These are phyloP conservation scores for Colletotrichum tanaceti DNA, from an alignment of 2,329 filamentous ascomycete species.

Conservation along the genomic window DNA sequence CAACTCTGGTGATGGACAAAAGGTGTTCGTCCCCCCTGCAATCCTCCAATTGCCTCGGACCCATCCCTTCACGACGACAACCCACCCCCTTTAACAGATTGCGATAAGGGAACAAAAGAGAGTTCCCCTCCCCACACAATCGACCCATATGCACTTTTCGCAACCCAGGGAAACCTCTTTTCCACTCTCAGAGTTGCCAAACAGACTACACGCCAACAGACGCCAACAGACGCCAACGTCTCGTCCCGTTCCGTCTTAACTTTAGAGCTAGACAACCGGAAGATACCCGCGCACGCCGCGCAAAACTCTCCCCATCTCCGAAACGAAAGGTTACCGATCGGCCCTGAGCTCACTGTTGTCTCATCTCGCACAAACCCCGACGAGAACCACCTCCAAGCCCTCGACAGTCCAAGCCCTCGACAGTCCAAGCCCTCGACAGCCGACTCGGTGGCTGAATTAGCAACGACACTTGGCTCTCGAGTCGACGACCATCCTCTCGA, in stretches of 20 bases:
- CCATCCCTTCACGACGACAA: constrained; percentile 13
- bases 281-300: constrained; percentile 2
- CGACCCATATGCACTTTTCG: neutral
- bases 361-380: neutral
- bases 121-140: neutral
- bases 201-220: neutral
- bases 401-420: too few relatives aligned
- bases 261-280: neutral
- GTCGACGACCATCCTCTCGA: neutral
- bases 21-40: neutral
- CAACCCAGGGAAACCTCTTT: neutral
- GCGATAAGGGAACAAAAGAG: neutral
- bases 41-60: neutral
- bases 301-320: constrained; percentile 2
- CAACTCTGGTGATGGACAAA: neutral
- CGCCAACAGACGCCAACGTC: neutral
- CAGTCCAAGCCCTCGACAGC: neutral
- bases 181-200: neutral
- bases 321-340: constrained; percentile 5
- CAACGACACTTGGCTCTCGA: neutral
- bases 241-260: neutral
- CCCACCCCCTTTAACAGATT: constrained; percentile 7
- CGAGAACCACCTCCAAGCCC: neutral
- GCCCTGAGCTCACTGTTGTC: neutral
- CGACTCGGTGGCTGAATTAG: neutral